Evolutionary conservation across 2,329 filamentous ascomycete species (phyloP).

Genomic region (Fonsecaea monophora): DNA sequence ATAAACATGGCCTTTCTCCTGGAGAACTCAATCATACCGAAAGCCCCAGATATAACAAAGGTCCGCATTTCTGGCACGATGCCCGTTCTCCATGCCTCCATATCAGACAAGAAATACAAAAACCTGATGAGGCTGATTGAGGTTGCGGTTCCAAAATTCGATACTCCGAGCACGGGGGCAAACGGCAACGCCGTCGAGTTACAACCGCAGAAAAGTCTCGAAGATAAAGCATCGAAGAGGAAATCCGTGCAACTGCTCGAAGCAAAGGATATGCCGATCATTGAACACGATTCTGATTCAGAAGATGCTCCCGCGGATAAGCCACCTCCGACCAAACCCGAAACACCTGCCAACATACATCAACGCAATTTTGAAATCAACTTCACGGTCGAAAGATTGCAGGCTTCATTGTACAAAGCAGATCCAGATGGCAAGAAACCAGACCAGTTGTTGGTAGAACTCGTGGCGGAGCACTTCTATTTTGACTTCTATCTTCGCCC

Average conservation of each 20-base stretch:
- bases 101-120: conserved; percentile 97
- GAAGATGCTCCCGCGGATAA: conserved; percentile 67
- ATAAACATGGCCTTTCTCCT: conserved; percentile 98
- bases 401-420: conserved; percentile 88
- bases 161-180: conserved; percentile 52
- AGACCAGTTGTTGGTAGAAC: conserved; percentile 84
- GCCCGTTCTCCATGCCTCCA: conserved; percentile 86
- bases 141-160: conserved; percentile 87
- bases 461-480: conserved; percentile 87
- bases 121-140: conserved; percentile 95
- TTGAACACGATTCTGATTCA: conserved; percentile 71
- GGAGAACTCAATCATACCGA: conserved; percentile 96
- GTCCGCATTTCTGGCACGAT: conserved; percentile 90
- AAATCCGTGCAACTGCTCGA: conserved; percentile 50
- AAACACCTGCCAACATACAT: conserved; percentile 66
- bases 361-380: conserved; percentile 95
- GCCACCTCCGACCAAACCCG: conserved; percentile 69
- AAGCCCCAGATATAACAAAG: conserved; percentile 89
- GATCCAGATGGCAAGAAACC: conserved; percentile 75
- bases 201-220: conserved; percentile 43
- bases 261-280: conserved; percentile 75
- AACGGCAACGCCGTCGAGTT: conserved; percentile 46
- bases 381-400: conserved; percentile 92
- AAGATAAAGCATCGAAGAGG: conserved; percentile 43
- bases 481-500: conserved; percentile 86